Evolutionary conservation across 306 rosid genomes (phyloP).

Genomic region (Begonia peltatifolia): DNA sequence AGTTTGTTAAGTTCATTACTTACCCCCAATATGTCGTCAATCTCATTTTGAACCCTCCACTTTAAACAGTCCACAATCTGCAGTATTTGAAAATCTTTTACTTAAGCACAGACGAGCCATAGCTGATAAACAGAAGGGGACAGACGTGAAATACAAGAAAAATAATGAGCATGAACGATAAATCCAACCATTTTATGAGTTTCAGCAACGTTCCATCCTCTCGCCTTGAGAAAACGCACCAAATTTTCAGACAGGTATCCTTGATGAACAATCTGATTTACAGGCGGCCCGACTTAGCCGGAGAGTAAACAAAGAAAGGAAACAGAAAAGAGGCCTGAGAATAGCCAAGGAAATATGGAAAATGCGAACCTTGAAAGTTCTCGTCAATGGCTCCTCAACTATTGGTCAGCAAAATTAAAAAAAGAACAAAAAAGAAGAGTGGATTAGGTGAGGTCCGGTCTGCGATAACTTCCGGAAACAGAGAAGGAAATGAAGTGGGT

Average conservation of each 20-base stretch:
- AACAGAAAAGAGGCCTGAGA: slow-evolving; percentile 1
- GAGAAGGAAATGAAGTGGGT: slow-evolving; percentile 12
- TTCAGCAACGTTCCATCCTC: slow-evolving; percentile 75
- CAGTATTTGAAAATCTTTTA: slow-evolving; percentile 7
- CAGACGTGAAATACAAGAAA: neutral
- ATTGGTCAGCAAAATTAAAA: slow-evolving; percentile 2
- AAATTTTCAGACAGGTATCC: slow-evolving; percentile 52
- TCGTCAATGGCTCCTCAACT: slow-evolving; percentile 67
- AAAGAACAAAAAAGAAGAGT: slow-evolving; percentile 6
- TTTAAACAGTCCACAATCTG: slow-evolving; percentile 75
- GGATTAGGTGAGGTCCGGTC: slow-evolving; percentile 8
- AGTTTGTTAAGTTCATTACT: slow-evolving; percentile 12
- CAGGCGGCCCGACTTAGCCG: neutral
- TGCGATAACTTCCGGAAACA: neutral
- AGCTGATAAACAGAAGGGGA: too few relatives aligned
- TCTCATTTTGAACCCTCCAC: slow-evolving; percentile 87
- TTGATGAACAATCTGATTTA: slow-evolving; percentile 72
- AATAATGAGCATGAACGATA: neutral
- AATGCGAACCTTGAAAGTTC: slow-evolving; percentile 49
- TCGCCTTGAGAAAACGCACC: slow-evolving; percentile 76
- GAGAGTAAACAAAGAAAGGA: neutral
- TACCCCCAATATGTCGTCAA: slow-evolving; percentile 71
- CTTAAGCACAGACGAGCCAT: too few relatives aligned
- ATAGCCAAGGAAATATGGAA: slow-evolving; percentile 16
- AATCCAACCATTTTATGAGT: slow-evolving; percentile 76